These are phyloP conservation scores for Termitomyces sp. DNA, from an alignment of 768 basidiomycete species.

Conservation along the genomic window DNA sequence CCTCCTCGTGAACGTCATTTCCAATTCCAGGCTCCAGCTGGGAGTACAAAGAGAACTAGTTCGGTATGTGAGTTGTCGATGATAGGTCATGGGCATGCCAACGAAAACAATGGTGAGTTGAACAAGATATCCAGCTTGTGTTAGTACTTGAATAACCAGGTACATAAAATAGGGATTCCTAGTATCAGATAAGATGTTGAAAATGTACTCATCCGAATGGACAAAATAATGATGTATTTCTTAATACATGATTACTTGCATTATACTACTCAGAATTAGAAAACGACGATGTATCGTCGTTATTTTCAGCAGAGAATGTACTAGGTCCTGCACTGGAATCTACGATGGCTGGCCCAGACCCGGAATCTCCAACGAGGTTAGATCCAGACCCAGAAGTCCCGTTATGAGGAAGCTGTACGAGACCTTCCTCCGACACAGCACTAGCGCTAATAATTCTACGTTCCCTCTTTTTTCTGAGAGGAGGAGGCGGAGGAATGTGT, in stretches of 20 bases:
- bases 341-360: slow-evolving; percentile 12
- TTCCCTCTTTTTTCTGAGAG: slow-evolving; percentile 31
- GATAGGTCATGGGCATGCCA: not conserved
- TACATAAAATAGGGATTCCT: too few relatives aligned
- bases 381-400: not conserved
- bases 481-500: slow-evolving; percentile 33
- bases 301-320: slow-evolving; percentile 13
- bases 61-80: not conserved
- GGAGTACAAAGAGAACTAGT: not conserved
- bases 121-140: not conserved
- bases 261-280: slow-evolving; percentile 10
- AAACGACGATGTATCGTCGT: slow-evolving; percentile 13
- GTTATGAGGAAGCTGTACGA: not conserved
- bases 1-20: not conserved
- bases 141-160: too few relatives aligned
- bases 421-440: slow-evolving; percentile 34
- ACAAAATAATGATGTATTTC: too few relatives aligned
- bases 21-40: not conserved
- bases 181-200: not conserved
- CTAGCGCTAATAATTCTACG: slow-evolving; percentile 50
- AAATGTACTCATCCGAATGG: too few relatives aligned
- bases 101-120: not conserved
- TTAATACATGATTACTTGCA: not conserved
- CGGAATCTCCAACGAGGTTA: not conserved
- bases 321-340: slow-evolving; percentile 28